Base-by-base conservation (phyloP, 176 grass and related monocot genomes). In the Oryza glumipatula region DNA sequence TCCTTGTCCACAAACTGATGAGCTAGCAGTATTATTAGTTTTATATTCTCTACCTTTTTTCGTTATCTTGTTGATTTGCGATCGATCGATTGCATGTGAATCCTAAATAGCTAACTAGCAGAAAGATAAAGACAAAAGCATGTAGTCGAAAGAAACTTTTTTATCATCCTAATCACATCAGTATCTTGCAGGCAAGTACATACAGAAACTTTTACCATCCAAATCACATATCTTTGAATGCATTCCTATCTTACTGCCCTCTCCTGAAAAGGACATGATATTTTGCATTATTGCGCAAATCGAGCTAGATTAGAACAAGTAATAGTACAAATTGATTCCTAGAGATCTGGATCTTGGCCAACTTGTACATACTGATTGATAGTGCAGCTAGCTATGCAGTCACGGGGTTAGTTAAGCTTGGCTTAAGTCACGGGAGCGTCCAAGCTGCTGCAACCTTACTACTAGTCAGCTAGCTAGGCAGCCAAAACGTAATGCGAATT, bases 41-140 rank as follows among this genome's bases (percentile, higher is more conserved):
- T 28, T 28, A 4, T 39, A 36, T 38, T 45, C 54, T n/a, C 21
- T 32, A n/a, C 44, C 41, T 28, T 69, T 28, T 69, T 30, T 6
- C 6, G 5, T 26, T 39, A 49, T 4, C 51, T 64, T 76, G 52
- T 70, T 81, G 61, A 16, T 35, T 82, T 86, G 78, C 28, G 28
- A 28, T 0, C 28, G 28, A 28, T 2, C 64, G 36, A 72, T 83
- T 60, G 68, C 45, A 67, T 73, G 81, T 26, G 74, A 79, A 58
- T 14, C 82, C 45, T 67, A 45, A 36, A 15, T 67, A 8, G 48
- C 45, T 56, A 3, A 28, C 56, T 67, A 3, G 61, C 67, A 45
- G 66, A 72, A 67, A 19, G 17, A 56, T 46, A 22, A 61, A 39
- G 82, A 51, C 76, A 76, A 35, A 4, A 16, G 66, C 78, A 67